Evolutionary conservation across 2,329 filamentous ascomycete genomes (phyloP).

Genomic region (Diatrype stigma): DNA sequence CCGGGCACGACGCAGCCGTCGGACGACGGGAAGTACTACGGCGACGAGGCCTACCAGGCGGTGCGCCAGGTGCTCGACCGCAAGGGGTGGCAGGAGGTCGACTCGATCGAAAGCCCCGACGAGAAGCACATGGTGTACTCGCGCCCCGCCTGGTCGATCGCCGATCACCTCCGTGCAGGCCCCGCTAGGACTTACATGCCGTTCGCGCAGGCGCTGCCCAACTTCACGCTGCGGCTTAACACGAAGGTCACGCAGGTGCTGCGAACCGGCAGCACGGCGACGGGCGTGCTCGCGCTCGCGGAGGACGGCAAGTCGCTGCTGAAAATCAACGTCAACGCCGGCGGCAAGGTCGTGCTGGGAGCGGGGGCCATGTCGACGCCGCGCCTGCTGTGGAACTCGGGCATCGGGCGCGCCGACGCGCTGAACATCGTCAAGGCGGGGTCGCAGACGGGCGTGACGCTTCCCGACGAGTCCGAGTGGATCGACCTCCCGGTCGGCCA

Average conservation of each 20-base stretch:
- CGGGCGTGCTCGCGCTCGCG: conserved; percentile 49
- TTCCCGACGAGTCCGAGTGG: conserved; percentile 30
- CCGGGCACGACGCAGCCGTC: conserved; percentile 23
- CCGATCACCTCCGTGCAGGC: conserved; percentile 10
- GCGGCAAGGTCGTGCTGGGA: conserved; percentile 51
- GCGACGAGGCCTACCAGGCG: conserved; percentile 10
- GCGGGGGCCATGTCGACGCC: conserved; percentile 53
- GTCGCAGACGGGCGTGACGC: conserved; percentile 18
- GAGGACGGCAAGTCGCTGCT: conserved; percentile 43
- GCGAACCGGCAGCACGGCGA: conserved; percentile 39
- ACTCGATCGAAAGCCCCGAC: conserved; percentile 9
- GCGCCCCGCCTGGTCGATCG: conserved; percentile 39
- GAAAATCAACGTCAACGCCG: conserved; percentile 39
- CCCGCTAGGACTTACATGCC: conserved; percentile 15
- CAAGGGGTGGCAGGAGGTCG: conserved; percentile 9
- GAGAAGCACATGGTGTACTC: conserved; percentile 9
- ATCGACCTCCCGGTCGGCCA: conserved; percentile 36
- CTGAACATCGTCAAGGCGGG: conserved; percentile 25
- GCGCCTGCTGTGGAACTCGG: conserved; percentile 53
- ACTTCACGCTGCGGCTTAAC: conserved; percentile 15
- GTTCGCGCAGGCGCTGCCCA: conserved; percentile 6
- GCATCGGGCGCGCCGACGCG: conserved; percentile 50
- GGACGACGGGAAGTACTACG: conserved; percentile 17
- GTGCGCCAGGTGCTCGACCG: conserved; percentile 8
- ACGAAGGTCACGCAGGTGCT: conserved; percentile 16